Percentiles rank a stretch among this genome's conserved stretches.
Conservation (phyloP, 73 alveolate genomes). For the Tetrahymena borealis region DNA sequence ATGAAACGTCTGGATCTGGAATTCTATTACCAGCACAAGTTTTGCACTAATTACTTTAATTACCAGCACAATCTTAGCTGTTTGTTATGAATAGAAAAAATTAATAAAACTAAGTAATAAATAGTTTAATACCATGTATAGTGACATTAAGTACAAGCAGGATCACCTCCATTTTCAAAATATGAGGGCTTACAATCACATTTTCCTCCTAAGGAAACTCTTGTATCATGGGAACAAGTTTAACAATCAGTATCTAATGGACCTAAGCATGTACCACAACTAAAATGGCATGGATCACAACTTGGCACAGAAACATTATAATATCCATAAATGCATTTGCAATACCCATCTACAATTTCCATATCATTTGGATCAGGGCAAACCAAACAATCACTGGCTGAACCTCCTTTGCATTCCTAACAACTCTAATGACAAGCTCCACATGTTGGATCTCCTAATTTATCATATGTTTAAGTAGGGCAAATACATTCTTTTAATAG, state of each 20-base stretch:
- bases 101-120: neutral
- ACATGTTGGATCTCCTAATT: neutral
- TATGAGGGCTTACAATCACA: no score
- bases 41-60: neutral
- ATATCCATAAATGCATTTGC: no score
- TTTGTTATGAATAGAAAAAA: neutral
- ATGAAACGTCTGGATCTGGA: neutral
- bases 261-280: neutral
- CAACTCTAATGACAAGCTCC: neutral
- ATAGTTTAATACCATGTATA: neutral
- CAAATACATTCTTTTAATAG: neutral
- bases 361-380: neutral
- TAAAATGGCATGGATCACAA: no score
- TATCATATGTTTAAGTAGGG: neutral
- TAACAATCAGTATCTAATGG: neutral
- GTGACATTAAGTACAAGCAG: neutral
- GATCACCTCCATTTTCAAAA: neutral
- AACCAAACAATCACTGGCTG: neutral
- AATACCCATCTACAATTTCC: no score
- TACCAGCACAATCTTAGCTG: neutral
- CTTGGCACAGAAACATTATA: no score
- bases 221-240: no score
- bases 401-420: neutral
- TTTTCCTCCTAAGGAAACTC: no score
- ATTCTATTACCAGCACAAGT: neutral